Conservation (phyloP, 495 filamentous ascomycete genomes). For the Penicillium herquei region DNA sequence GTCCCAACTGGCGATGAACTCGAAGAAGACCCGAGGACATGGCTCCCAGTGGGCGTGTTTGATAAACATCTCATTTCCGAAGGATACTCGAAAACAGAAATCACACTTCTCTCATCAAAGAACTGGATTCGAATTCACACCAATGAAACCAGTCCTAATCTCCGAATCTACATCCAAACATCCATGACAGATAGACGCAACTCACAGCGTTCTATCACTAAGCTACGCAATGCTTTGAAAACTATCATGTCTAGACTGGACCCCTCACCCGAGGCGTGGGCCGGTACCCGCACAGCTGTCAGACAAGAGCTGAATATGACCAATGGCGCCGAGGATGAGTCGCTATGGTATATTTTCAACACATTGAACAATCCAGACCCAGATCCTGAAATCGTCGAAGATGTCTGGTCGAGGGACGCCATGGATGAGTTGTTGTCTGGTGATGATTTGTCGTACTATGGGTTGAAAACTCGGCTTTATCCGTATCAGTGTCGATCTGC, state of each 20-base stretch:
- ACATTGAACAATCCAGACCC: conserved; percentile 72
- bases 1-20: neutral
- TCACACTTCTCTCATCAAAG: conserved; percentile 26
- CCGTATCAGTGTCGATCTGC: conserved; percentile 80
- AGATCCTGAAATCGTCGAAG: conserved; percentile 44
- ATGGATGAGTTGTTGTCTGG: conserved; percentile 59
- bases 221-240: conserved; percentile 45
- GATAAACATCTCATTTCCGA: neutral
- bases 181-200: conserved; percentile 58
- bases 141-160: conserved; percentile 14
- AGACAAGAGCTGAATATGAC: conserved; percentile 6
- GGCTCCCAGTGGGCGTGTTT: conserved; percentile 18
- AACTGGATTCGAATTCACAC: conserved; percentile 33
- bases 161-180: conserved; percentile 66
- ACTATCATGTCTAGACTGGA: conserved; percentile 57
- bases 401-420: conserved; percentile 56
- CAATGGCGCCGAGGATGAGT: conserved; percentile 46
- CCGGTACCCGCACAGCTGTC: conserved; percentile 31
- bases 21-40: neutral
- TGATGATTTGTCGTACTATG: conserved; percentile 44
- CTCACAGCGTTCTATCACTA: conserved; percentile 41
- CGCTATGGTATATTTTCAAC: conserved; percentile 85
- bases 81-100: conserved; percentile 9
- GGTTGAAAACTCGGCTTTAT: conserved; percentile 68
- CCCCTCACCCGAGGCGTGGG: conserved; percentile 54